These are phyloP conservation scores for Posidonia australis DNA, from an alignment of 106 monocot species.

Conservation along the genomic window DNA sequence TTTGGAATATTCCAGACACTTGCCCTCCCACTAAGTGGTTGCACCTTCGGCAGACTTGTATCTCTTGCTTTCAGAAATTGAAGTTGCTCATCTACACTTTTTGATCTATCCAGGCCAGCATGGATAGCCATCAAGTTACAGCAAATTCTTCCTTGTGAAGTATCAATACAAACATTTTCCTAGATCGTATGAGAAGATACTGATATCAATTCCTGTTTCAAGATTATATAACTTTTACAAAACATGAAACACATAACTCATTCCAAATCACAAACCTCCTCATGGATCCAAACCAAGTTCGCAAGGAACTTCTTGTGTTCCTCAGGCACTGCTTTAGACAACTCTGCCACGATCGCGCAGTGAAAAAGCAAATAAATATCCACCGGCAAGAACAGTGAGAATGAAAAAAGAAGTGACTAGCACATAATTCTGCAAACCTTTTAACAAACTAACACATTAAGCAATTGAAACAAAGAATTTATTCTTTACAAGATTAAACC, in stretches of 20 bases:
- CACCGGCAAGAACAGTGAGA: too few species aligned
- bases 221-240: too few species aligned
- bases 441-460: too few species aligned
- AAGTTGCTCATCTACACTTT: slow-evolving; percentile 49
- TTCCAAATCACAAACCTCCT: slow-evolving; percentile 42
- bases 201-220: too few species aligned
- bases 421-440: too few species aligned
- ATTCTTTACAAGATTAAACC: too few species aligned
- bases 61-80: slow-evolving; percentile 45
- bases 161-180: slow-evolving; percentile 64
- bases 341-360: slow-evolving; percentile 26
- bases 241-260: background rate
- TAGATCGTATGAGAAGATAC: slow-evolving; percentile 2
- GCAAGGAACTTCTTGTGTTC: slow-evolving; percentile 73
- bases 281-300: slow-evolving; percentile 77
- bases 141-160: slow-evolving; percentile 29
- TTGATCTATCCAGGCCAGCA: slow-evolving; percentile 72
- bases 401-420: too few species aligned
- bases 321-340: slow-evolving; percentile 60
- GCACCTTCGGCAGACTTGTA: slow-evolving; percentile 62
- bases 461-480: too few species aligned
- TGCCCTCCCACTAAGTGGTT: slow-evolving; percentile 60
- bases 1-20: slow-evolving; percentile 82
- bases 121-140: slow-evolving; percentile 86
- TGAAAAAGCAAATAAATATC: background rate